A percentile compares a stretch with the other conserved stretches of the same genome.
Evolutionary conservation across 2,329 filamentous ascomycete genomes (phyloP).

Genomic region (Apiospora pterosperma): DNA sequence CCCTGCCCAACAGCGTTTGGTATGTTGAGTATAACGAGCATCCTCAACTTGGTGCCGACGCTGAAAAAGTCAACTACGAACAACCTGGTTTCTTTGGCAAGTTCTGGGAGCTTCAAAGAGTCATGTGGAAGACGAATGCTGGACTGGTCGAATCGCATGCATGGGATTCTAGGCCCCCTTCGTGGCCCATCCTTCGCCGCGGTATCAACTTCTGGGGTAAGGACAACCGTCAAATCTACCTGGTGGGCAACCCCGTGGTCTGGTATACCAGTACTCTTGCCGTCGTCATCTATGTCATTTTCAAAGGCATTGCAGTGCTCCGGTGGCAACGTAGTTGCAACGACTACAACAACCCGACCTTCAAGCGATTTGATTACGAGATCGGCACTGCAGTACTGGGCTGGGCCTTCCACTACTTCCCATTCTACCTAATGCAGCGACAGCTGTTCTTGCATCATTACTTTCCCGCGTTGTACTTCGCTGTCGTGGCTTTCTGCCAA

Average conservation of each 20-base stretch:
- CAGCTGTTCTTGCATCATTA: conserved; percentile 99
- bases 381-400: conserved; percentile 85
- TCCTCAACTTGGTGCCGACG: conserved; percentile 66
- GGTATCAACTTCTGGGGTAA: conserved; percentile 99
- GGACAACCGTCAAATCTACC: conserved; percentile 90
- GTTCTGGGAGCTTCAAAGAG: conserved; percentile 94
- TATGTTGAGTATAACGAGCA: conserved; percentile 92
- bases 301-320: conserved; percentile 85
- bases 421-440: conserved; percentile 96
- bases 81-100: conserved; percentile 95
- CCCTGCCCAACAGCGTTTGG: conserved; percentile 94
- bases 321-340: conserved; percentile 92
- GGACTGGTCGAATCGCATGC: conserved; percentile 94
- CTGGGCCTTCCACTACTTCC: conserved; percentile 98
- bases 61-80: conserved; percentile 94
- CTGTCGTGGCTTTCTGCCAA: conserved; percentile 84
- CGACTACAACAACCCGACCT: conserved; percentile 77
- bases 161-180: conserved; percentile 92
- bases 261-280: conserved; percentile 88
- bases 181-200: conserved; percentile 87
- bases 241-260: conserved; percentile 89
- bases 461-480: conserved; percentile 95
- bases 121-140: conserved; percentile 99
- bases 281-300: conserved; percentile 70
- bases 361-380: conserved; percentile 98